Base-by-base conservation (phyloP, 164 flowering plant genomes). In the Chimonanthus salicifolius region DNA sequence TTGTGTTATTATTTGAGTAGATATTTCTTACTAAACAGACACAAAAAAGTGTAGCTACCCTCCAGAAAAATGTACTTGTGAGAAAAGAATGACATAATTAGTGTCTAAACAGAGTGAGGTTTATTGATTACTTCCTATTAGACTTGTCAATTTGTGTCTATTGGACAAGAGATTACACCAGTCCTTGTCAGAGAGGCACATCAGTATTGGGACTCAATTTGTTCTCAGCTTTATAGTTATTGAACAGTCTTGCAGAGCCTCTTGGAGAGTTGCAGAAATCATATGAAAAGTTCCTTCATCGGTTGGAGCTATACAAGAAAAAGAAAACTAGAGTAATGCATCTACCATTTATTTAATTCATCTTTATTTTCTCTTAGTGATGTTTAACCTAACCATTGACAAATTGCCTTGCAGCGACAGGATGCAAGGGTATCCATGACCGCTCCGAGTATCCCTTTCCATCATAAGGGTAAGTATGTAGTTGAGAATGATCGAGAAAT, bases 191-290 rank as follows among this genome's bases (percentile, higher is more conserved):
- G 15, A 13, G 10, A 54, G 15, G 60, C 60, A 54, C 60, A 54
- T 33, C 33, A 33, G 33, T 33, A 33, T 54, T 54, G 9, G 11
- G 60, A 10, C 11, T 11, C 4, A 5, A 13, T 10, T 54, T 9
- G n/a, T 6, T 54, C 60, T 54, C 60, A 54, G 60, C 60, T 9
- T 33, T 70, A 21, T 13, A 58, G 49, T 43, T 58, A 43, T 66
- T 80, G 60, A 75, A 65, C 86, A 95, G 99, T 76, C 90, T 90
- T 78, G 98, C 99, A 62, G 96, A 93, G 82, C 97, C 98, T 44
- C 62, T 80, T 11, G 90, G 80, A 74, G 90, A 89, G 77, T 84
- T 95, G 82, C 91, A 93, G 79, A 92, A 86, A 76, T 86, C 98
- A 60, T 92, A 88, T 78, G 88, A 88, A 78, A 88, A 89, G 78